Base-by-base conservation (phyloP, 2,329 filamentous ascomycete species). In the Botrytis pseudocinerea region DNA sequence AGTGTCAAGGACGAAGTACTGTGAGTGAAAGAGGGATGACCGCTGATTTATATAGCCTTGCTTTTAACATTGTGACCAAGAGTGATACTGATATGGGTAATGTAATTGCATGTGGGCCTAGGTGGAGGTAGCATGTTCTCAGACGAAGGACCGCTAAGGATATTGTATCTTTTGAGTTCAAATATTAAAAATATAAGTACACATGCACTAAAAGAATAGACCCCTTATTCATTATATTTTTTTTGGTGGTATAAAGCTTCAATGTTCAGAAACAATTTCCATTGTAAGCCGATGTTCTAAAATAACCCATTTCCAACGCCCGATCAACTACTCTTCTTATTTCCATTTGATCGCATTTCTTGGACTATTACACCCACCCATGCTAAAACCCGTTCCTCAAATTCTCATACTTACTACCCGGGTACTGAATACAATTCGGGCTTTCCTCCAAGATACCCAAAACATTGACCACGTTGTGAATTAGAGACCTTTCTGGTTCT, bases 371-470 rank as follows among this genome's bases (percentile, higher is more conserved):
- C 32, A 32, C 7, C 2, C 4, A 25, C 14, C 51, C 85, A 90
- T 38, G 65, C 71, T 86, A 83, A 75, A 91, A 88, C 0, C 89
- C 88, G 28, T 85, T 83, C 78, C 85, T 85, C 75, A 94, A 76
- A 79, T 94, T 94, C 69, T 93, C 91, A 77, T 93, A 94, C 83
- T 91, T 92, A 64, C 85, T 89, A 68, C 86, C 82, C 7, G 91
- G 91, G 79, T 90, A 93, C 57, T 83, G 82, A 54, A 93, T 80
- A 77, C 89, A 88, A 76, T 93, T 93, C 28, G 84, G 78, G 69
- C 82, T 83, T 78, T 83, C 82, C 74, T 89, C 84, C 48, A 93
- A 82, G 87, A 1, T 78, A 82, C 6, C 91, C 18, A 93, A 81
- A 0, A 82, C 83, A 46, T 87, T 84, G 1, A 92, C 88, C 25